phyloP scores from a whole-genome alignment of 169 alveolate genomes.

The Cystoisospora suis region DNA sequence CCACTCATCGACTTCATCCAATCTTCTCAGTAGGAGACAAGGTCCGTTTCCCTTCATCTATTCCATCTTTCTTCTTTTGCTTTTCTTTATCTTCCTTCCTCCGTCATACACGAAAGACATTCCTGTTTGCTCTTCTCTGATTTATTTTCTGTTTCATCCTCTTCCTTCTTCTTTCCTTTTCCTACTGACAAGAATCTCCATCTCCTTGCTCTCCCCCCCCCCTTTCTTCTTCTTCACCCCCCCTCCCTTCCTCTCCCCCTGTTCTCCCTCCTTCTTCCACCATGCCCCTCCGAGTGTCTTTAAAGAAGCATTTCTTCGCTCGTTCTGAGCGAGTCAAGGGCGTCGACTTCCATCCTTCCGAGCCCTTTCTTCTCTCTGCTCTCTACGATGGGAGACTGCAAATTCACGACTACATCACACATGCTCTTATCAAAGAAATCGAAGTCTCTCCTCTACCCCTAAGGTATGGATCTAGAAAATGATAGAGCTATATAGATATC shows the following conservation, averaged over 20 bases:
- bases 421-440: constrained; percentile 90
- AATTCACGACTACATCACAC: constrained; percentile 84
- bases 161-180: background rate
- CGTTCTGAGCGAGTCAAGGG: constrained; percentile 95
- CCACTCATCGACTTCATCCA: background rate
- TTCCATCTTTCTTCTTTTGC: background rate
- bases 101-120: background rate
- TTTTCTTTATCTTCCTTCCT: background rate
- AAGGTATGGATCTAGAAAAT: constrained; percentile 36
- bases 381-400: constrained; percentile 92
- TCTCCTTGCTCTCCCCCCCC: background rate
- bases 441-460: constrained; percentile 84
- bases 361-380: constrained; percentile 95
- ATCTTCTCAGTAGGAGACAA: background rate
- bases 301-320: constrained; percentile 91
- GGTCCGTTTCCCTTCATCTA: background rate
- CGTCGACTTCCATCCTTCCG: constrained; percentile 95
- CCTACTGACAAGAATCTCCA: background rate
- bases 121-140: background rate
- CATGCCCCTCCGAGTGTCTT: constrained; percentile 77
- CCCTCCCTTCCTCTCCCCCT: no score
- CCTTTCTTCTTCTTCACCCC: background rate
- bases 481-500: background rate
- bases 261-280: constrained; percentile 25
- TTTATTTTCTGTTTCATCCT: background rate